Percentiles rank a stretch among this genome's conserved stretches.
Evolutionary conservation across 345 rosid genomes (phyloP).

Genomic region (Chamaenerion angustifolium): DNA sequence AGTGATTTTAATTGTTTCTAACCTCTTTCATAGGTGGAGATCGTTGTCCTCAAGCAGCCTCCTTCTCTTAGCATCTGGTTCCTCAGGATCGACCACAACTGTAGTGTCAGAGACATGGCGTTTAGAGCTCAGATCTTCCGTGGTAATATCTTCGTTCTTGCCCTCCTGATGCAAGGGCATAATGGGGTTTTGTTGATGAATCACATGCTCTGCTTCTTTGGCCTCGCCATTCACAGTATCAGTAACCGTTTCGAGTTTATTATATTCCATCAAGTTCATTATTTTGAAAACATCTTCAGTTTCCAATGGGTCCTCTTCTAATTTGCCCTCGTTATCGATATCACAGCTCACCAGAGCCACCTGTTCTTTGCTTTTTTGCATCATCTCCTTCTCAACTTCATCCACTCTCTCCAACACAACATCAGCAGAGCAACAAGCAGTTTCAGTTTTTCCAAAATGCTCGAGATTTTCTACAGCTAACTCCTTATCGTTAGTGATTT

Average conservation of each 20-base stretch:
- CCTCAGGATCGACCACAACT: conserved; percentile 19
- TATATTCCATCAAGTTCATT: too few species aligned
- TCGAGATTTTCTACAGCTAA: conserved; percentile 10
- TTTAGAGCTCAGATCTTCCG: too few species aligned
- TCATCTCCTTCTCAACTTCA: too few species aligned
- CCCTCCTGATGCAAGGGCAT: conserved; percentile 3
- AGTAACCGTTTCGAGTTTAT: too few species aligned
- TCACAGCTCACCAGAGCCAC: too few species aligned
- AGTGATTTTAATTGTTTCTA: too few species aligned
- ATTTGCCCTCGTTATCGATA: too few species aligned
- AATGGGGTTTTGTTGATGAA: conserved; percentile 1
- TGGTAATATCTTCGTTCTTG: too few species aligned
- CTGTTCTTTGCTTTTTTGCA: too few species aligned
- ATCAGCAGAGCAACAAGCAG: conserved; percentile 9
- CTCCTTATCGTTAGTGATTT: conserved; percentile 10
- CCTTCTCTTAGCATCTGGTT: conserved; percentile 46
- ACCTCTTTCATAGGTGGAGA: too few species aligned
- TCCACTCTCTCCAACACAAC: neutral
- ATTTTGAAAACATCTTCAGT: too few species aligned
- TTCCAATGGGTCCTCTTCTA: too few species aligned
- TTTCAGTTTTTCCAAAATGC: conserved; percentile 12
- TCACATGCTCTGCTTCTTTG: conserved; percentile 6
- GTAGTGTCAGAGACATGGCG: neutral
- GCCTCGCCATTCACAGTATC: conserved; percentile 9
- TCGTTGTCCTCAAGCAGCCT: conserved; percentile 21